phyloP scores from a whole-genome alignment of 495 filamentous ascomycete species.

The Aspergillus baeticus region DNA sequence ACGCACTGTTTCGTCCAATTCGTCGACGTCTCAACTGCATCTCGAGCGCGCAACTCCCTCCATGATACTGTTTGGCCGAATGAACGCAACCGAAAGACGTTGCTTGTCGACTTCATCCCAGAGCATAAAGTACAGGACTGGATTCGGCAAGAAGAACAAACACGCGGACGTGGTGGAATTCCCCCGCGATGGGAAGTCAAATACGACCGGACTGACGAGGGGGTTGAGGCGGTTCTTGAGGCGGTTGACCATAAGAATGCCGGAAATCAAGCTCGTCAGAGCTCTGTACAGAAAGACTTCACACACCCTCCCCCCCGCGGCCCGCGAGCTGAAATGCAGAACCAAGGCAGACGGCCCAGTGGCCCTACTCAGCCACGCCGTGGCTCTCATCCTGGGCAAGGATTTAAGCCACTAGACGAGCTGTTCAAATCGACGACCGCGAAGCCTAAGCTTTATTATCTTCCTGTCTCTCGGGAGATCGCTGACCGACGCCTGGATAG shows the following conservation, averaged over 20 bases:
- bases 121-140: slow-evolving; percentile 70
- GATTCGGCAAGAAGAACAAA: slow-evolving; percentile 66
- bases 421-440: slow-evolving; percentile 61
- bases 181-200: slow-evolving; percentile 66
- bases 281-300: slow-evolving; percentile 25
- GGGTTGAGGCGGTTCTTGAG: slow-evolving; percentile 53
- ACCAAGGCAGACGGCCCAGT: slow-evolving; percentile 24
- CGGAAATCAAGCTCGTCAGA: slow-evolving; percentile 22
- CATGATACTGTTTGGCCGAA: slow-evolving; percentile 83
- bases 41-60: slow-evolving; percentile 72
- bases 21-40: slow-evolving; percentile 63
- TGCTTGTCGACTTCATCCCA: slow-evolving; percentile 92
- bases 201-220: slow-evolving; percentile 61
- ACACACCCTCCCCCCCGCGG: slow-evolving; percentile 35
- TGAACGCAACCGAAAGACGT: slow-evolving; percentile 76
- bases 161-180: slow-evolving; percentile 44
- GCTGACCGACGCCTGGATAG: slow-evolving; percentile 65
- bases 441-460: slow-evolving; percentile 70
- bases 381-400: slow-evolving; percentile 36
- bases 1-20: slow-evolving; percentile 86
- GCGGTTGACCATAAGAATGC: slow-evolving; percentile 41
- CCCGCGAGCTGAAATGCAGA: slow-evolving; percentile 30
- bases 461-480: slow-evolving; percentile 48
- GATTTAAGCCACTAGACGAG: slow-evolving; percentile 60
- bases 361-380: slow-evolving; percentile 14